Evolutionary conservation across 805 yeast species (phyloP).

Genomic region (Starmerella vitae): DNA sequence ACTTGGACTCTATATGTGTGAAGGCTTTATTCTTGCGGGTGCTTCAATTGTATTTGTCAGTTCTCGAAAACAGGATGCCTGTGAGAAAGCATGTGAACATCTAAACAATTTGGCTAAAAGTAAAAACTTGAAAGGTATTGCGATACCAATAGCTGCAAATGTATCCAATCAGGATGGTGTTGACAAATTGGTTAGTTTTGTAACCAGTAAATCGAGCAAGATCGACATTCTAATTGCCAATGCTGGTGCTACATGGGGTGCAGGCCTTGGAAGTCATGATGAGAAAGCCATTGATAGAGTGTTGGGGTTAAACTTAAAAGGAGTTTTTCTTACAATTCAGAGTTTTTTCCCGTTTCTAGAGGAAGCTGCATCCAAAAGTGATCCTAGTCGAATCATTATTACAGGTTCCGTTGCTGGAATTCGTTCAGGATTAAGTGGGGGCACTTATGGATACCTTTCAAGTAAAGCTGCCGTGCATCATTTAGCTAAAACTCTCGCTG

Average conservation of each 20-base stretch:
- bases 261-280: slow-evolving; percentile 46
- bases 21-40: slow-evolving; percentile 46
- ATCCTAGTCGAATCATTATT: slow-evolving; percentile 51
- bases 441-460: slow-evolving; percentile 57
- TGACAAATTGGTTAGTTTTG: slow-evolving; percentile 32
- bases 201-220: slow-evolving; percentile 28
- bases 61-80: slow-evolving; percentile 49
- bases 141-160: slow-evolving; percentile 45
- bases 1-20: slow-evolving; percentile 56
- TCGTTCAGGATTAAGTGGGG: slow-evolving; percentile 32
- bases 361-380: slow-evolving; percentile 38
- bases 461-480: slow-evolving; percentile 67
- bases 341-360: slow-evolving; percentile 45
- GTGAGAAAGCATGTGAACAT: slow-evolving; percentile 39
- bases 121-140: slow-evolving; percentile 26
- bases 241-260: slow-evolving; percentile 76
- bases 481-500: slow-evolving; percentile 47
- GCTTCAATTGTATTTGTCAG: slow-evolving; percentile 49
- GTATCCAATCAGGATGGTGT: slow-evolving; percentile 39
- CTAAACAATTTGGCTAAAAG: slow-evolving; percentile 23
- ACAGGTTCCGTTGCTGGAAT: slow-evolving; percentile 56
- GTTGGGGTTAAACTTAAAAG: slow-evolving; percentile 47
- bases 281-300: slow-evolving; percentile 50
- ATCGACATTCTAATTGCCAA: slow-evolving; percentile 58
- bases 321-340: slow-evolving; percentile 56